Conservation (phyloP, 176 grass and related monocot genomes). For the Tillandsia fasciculata region DNA sequence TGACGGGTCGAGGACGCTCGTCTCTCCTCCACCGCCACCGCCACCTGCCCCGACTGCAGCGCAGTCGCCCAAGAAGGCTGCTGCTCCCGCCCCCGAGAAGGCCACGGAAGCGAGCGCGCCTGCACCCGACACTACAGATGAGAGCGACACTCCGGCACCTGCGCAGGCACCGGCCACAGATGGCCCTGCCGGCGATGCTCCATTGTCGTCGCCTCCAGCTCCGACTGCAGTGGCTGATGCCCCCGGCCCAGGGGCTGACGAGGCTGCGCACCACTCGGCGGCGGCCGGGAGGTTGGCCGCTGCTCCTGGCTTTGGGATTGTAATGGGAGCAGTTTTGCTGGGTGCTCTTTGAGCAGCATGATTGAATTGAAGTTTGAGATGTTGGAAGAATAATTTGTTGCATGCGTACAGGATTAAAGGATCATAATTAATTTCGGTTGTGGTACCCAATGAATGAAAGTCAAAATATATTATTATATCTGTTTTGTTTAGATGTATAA, state of each 20-base stretch:
- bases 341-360: neutral
- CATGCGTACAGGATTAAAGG: too few relatives aligned
- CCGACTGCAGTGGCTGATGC: too few relatives aligned
- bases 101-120: neutral
- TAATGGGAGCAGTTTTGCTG: neutral
- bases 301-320: neutral
- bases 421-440: too few relatives aligned
- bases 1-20: slow-evolving; percentile 8
- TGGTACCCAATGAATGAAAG: too few relatives aligned
- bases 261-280: neutral
- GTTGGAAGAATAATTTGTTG: neutral
- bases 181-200: neutral
- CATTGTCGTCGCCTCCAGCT: too few relatives aligned
- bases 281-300: neutral
- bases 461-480: too few relatives aligned
- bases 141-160: neutral
- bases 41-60: neutral
- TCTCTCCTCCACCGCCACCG: neutral
- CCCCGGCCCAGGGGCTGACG: too few relatives aligned
- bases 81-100: neutral
- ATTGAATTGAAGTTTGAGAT: neutral
- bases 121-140: neutral
- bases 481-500: too few relatives aligned
- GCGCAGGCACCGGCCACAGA: neutral
- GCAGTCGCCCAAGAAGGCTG: slow-evolving; percentile 2